These are phyloP conservation scores for Pisolithus thermaeus DNA, from an alignment of 1,284 basidiomycete species.

Conservation along the genomic window DNA sequence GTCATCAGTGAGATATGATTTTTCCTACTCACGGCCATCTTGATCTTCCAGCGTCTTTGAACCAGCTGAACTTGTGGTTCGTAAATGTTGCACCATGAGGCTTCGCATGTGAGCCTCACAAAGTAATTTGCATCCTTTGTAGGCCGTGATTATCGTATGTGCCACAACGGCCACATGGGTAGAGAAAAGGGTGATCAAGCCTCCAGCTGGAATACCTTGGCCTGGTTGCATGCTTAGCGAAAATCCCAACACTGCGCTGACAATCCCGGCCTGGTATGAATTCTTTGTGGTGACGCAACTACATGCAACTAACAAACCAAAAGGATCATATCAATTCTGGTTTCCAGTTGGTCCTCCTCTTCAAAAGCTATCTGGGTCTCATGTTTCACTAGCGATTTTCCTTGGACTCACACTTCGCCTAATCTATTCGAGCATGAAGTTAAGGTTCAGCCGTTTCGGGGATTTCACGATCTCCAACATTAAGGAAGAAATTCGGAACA, in stretches of 20 bases:
- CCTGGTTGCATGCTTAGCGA: constrained; percentile 10
- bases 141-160: constrained; percentile 14
- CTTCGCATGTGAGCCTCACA: background rate
- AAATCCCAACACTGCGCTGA: background rate
- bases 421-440: background rate
- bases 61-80: no score
- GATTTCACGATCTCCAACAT: background rate
- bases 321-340: no score
- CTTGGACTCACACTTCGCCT: background rate
- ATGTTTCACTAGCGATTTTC: background rate
- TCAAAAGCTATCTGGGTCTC: background rate
- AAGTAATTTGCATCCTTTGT: background rate
- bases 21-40: no score
- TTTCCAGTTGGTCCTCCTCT: background rate
- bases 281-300: no score
- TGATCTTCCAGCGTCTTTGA: background rate
- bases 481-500: background rate
- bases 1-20: no score
- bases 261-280: no score
- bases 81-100: no score
- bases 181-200: constrained; percentile 9
- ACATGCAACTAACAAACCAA: no score
- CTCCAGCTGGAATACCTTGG: constrained; percentile 14
- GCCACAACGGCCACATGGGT: constrained; percentile 13
- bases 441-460: background rate